These are phyloP conservation scores for Glycine latifolia DNA, from an alignment of 306 rosid genomes.

Conservation along the genomic window DNA sequence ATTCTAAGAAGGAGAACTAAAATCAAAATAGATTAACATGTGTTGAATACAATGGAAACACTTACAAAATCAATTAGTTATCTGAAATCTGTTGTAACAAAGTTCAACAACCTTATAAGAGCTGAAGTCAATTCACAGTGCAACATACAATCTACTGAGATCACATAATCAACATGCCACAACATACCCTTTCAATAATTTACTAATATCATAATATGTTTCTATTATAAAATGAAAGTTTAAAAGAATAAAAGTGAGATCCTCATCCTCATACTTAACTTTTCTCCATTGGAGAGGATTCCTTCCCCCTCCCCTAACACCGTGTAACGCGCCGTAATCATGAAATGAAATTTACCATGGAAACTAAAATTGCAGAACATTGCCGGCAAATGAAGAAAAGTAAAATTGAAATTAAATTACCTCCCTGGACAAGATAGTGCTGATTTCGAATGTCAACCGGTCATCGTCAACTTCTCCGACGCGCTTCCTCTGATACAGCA, in stretches of 20 bases:
- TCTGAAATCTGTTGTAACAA: not conserved
- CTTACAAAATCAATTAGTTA: not conserved
- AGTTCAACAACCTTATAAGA: not conserved
- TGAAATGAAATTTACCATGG: not conserved
- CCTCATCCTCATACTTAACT: too few species aligned
- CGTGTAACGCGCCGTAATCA: not conserved
- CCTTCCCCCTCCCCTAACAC: not conserved
- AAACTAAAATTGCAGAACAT: not conserved
- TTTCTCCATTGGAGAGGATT: too few species aligned
- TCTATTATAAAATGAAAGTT: too few species aligned
- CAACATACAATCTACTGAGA: not conserved
- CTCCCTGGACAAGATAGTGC: constrained; percentile 86
- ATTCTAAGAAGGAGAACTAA: not conserved
- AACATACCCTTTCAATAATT: not conserved
- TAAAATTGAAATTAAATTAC: constrained; percentile 54
- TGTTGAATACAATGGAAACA: not conserved
- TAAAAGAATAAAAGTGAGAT: too few species aligned
- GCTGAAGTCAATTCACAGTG: not conserved
- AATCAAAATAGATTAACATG: not conserved
- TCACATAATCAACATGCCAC: not conserved
- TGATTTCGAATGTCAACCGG: constrained; percentile 84
- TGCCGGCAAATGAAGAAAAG: not conserved
- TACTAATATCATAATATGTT: too few species aligned
- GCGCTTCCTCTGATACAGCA: constrained; percentile 57
- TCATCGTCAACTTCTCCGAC: constrained; percentile 89